Evolutionary conservation across 2,329 filamentous ascomycete genomes (phyloP), one percentile per base, ranked within the genome.

Genomic region (Fusarium torreyae): DNA sequence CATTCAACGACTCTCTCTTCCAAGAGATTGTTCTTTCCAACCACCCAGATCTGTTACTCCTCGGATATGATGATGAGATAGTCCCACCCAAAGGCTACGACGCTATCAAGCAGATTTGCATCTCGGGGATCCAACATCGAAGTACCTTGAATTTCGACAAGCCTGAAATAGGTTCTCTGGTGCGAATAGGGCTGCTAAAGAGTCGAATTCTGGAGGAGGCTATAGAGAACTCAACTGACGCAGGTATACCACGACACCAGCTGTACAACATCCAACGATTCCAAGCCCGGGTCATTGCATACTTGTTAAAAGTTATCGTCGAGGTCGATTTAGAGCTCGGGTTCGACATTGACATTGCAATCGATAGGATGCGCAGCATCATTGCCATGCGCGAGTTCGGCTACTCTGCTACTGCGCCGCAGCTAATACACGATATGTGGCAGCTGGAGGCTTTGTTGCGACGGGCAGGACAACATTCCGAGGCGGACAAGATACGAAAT

Each of bases 51-150:
- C 40, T 52, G 11, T 9, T 38, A 5, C 39, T 18, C 5, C 20
- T 18, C 1, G 31, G 15, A 2, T n/a, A 55, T 3, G 20, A 7
- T 1, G 39, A 38, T n/a, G 24, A 18, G 9, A 46, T 9, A 13
- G 14, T 13, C 5, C 61, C 36, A 1, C 63, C 63, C 0, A 48
- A 22, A 24, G 55, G 60, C 28, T 66, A 55, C 4, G 26, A 66
- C 14, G 38, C 60, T 4, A 38, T 64, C 10, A 66, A 61, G 28
- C 33, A 38, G 2, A 59, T 57, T 1, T 60, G 53, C 5, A 7
- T 66, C 15, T 65, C 61, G 6, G 63, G 61, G 3, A 66, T 66
- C 24, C 61, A 66, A 5, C 61, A 66, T 38, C 61, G 63, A 26
- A 50, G 44, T 20, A 60, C 54, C 13, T 39, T 66, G 39, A 3